These are phyloP conservation scores for Entomortierella parvispora DNA, from an alignment of 192 early-diverging fungal species.

Conservation along the genomic window DNA sequence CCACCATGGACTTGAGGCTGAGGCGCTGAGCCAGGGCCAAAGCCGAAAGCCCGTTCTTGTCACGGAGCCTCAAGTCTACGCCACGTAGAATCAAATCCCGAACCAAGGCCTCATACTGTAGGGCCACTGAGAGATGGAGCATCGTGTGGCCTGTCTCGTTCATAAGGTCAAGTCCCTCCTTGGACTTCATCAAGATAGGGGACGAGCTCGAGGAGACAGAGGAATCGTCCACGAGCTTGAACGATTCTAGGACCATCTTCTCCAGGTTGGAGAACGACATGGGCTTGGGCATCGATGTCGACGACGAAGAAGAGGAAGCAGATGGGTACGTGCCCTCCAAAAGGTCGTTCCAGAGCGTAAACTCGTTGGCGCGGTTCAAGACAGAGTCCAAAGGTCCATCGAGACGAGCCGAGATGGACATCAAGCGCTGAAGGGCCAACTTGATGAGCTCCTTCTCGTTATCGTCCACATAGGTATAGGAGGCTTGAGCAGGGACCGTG, in stretches of 20 bases:
- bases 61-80: conserved; percentile 53
- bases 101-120: conserved; percentile 61
- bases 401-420: conserved; percentile 38
- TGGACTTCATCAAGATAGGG: neutral
- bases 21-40: conserved; percentile 26
- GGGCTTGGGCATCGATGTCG: neutral
- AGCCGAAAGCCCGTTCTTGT: conserved; percentile 70
- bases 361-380: conserved; percentile 34
- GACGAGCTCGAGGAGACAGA: neutral
- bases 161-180: conserved; percentile 14
- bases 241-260: conserved; percentile 40
- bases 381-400: conserved; percentile 37
- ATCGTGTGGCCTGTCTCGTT: conserved; percentile 64
- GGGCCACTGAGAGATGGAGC: conserved; percentile 71
- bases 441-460: conserved; percentile 49
- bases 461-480: conserved; percentile 46
- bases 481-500: conserved; percentile 10
- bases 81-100: conserved; percentile 58
- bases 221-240: conserved; percentile 36
- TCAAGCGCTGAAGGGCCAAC: conserved; percentile 45
- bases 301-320: neutral
- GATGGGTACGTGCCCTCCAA: conserved; percentile 6
- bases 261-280: conserved; percentile 19
- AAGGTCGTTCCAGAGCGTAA: conserved; percentile 40
- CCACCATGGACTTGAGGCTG: conserved; percentile 3